Evolutionary conservation across 441 rosid species (phyloP), one percentile per base, ranked within the genome.

Genomic region (Lepidium campestre): DNA sequence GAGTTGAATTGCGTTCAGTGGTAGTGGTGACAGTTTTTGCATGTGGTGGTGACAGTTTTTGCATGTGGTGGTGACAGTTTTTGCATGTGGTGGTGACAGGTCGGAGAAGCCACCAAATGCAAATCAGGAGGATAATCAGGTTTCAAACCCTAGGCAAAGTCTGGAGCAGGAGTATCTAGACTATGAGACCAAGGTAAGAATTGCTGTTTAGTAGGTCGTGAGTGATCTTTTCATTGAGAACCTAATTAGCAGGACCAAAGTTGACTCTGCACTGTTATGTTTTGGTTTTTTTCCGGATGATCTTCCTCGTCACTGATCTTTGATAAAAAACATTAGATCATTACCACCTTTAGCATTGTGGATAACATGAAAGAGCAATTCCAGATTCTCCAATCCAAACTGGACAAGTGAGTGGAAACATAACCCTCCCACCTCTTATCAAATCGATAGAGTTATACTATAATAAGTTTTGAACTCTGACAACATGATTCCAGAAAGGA

Each of bases 101-200:
- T 83, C 78, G 32, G 85, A 81, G 79, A 70, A 57, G 57, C 62
- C 63, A 67, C 76, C 87, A 71, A 68, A 42, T 68, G 68, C 57
- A 53, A 84, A 72, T 45, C 78, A 75, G 65, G 91, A 79, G 41
- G 92, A 79, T 29, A 71, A 77, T 36, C 80, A 80, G 66, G 83
- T 71, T 52, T 49, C 83, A 58, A 73, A 81, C 82, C 98, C 96
- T 14, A 95, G 94, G 80, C 83, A 81, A 81, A 80, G 79, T 85
- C 87, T 91, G 11, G 99, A 94, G 82, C 86, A 86, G 79, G 99
- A 90, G 83, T 95, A 95, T 82, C 67, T 90, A 72, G 88, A 81
- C 23, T 88, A 81, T 74, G 99, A 95, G 82, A 84, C 91, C 68
- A 88, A 91, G 93, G 99, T 95, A 75, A 50, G 45, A 65, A 39